phyloP scores from a whole-genome alignment of 2,329 filamentous ascomycete species.

The Sporothrix humicola region DNA sequence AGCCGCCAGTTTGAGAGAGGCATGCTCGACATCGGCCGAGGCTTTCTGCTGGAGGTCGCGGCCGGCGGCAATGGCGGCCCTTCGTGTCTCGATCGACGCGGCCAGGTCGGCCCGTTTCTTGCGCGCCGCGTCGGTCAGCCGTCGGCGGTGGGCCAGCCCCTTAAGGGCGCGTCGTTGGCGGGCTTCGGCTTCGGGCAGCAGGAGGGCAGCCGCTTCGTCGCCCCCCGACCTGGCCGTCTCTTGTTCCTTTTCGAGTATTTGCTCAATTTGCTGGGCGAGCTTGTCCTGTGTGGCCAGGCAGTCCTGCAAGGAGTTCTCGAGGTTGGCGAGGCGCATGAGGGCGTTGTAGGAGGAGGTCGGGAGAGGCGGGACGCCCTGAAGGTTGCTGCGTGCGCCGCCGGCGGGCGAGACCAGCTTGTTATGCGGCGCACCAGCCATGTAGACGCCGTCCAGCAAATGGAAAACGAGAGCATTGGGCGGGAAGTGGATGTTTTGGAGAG shows the following conservation, averaged over 20 bases:
- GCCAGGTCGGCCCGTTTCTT: slow-evolving; percentile 70
- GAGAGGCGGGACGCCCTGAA: slow-evolving; percentile 54
- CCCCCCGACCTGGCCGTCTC: background rate
- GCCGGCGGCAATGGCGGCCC: slow-evolving; percentile 70
- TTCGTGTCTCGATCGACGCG: slow-evolving; percentile 68
- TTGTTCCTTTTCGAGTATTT: slow-evolving; percentile 51
- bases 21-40: slow-evolving; percentile 65
- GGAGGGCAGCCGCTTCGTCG: slow-evolving; percentile 43
- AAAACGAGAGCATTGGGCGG: slow-evolving; percentile 78
- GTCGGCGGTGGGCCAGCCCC: slow-evolving; percentile 68
- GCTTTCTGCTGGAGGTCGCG: slow-evolving; percentile 63
- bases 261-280: slow-evolving; percentile 79
- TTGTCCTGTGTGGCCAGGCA: slow-evolving; percentile 76
- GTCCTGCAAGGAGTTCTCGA: slow-evolving; percentile 91
- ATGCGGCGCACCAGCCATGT: slow-evolving; percentile 44
- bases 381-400: slow-evolving; percentile 51
- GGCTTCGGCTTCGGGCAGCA: slow-evolving; percentile 57
- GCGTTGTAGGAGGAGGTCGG: slow-evolving; percentile 83
- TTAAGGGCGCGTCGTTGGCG: slow-evolving; percentile 54
- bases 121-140: slow-evolving; percentile 65
- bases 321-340: slow-evolving; percentile 83
- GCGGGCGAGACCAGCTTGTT: background rate
- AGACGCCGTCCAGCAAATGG: slow-evolving; percentile 34
- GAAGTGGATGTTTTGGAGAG: slow-evolving; percentile 68
- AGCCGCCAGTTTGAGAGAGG: slow-evolving; percentile 62